These are phyloP conservation scores for Orbilia blumenaviensis DNA, from an alignment of 2,329 filamentous ascomycete species.

Conservation along the genomic window DNA sequence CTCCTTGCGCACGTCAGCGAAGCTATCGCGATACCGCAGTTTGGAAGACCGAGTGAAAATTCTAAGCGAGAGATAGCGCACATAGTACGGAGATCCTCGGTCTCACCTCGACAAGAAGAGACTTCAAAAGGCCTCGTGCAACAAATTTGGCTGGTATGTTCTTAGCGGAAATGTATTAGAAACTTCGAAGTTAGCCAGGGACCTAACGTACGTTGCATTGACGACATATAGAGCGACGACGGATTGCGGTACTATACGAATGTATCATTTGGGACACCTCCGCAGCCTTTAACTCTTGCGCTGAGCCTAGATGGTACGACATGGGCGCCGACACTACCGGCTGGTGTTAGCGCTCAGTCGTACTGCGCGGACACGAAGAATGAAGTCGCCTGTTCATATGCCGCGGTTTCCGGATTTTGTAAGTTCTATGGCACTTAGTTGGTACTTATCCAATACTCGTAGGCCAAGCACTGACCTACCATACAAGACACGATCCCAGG, in stretches of 20 bases:
- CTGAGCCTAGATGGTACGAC: slow-evolving; percentile 39
- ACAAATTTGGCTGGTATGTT: slow-evolving; percentile 46
- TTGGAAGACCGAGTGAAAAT: background rate
- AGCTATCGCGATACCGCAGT: slow-evolving; percentile 7
- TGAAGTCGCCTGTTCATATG: slow-evolving; percentile 36
- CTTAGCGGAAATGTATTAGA: background rate
- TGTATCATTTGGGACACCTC: slow-evolving; percentile 47
- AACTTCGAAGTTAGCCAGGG: no score
- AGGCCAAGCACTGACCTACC: no score
- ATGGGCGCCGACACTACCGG: slow-evolving; percentile 46
- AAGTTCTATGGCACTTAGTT: no score
- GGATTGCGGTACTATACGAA: slow-evolving; percentile 40
- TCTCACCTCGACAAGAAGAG: slow-evolving; percentile 5
- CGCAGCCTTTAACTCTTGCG: slow-evolving; percentile 37
- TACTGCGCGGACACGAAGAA: slow-evolving; percentile 32
- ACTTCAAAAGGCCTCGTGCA: slow-evolving; percentile 21
- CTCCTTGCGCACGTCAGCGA: slow-evolving; percentile 11
- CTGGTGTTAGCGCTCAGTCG: slow-evolving; percentile 3
- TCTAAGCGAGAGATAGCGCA: slow-evolving; percentile 23
- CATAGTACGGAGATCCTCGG: slow-evolving; percentile 3
- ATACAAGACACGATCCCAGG: slow-evolving; percentile 45
- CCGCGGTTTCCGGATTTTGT: slow-evolving; percentile 46
- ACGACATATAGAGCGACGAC: slow-evolving; percentile 35
- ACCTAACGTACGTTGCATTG: background rate
- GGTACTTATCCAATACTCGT: no score